Evolutionary conservation across 495 filamentous ascomycete species (phyloP).

Genomic region (Massariosphaeria phaeospora): DNA sequence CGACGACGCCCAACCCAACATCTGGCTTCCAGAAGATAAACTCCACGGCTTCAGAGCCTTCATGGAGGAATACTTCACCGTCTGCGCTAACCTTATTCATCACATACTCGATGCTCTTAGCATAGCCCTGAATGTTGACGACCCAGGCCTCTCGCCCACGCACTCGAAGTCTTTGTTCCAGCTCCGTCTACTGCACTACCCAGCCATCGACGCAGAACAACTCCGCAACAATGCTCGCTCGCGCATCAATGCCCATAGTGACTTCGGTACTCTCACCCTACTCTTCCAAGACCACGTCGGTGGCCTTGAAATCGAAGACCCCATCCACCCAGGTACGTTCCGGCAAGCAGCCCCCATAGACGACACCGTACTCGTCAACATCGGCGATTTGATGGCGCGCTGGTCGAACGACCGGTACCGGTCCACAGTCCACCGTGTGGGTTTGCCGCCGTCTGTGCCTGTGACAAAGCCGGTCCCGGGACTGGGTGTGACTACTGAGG

Average conservation of each 20-base stretch:
- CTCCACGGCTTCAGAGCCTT: constrained; percentile 59
- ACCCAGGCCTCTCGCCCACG: constrained; percentile 12
- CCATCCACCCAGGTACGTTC: neutral
- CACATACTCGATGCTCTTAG: constrained; percentile 25
- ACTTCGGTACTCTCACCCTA: constrained; percentile 48
- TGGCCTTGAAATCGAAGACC: constrained; percentile 46
- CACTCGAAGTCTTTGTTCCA: constrained; percentile 34
- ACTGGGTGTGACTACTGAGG: no score
- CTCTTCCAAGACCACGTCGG: constrained; percentile 48
- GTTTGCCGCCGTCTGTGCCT: constrained; percentile 11
- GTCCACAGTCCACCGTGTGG: constrained; percentile 21
- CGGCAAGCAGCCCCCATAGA: constrained; percentile 5
- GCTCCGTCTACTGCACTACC: neutral
- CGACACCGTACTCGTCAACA: constrained; percentile 25
- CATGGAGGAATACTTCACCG: constrained; percentile 52
- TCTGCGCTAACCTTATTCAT: constrained; percentile 25
- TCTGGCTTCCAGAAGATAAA: constrained; percentile 56
- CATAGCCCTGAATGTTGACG: constrained; percentile 26
- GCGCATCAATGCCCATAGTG: constrained; percentile 40
- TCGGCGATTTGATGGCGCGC: constrained; percentile 28
- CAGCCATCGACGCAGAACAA: neutral
- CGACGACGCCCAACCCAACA: constrained; percentile 54
- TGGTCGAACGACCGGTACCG: constrained; percentile 28
- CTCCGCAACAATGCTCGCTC: constrained; percentile 28
- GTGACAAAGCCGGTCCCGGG: no score